A percentile compares a stretch with the other conserved stretches of the same genome.
These are phyloP conservation scores for Nannochloris sp. DNA, from an alignment of 139 green algal genomes.

Conservation along the genomic window DNA sequence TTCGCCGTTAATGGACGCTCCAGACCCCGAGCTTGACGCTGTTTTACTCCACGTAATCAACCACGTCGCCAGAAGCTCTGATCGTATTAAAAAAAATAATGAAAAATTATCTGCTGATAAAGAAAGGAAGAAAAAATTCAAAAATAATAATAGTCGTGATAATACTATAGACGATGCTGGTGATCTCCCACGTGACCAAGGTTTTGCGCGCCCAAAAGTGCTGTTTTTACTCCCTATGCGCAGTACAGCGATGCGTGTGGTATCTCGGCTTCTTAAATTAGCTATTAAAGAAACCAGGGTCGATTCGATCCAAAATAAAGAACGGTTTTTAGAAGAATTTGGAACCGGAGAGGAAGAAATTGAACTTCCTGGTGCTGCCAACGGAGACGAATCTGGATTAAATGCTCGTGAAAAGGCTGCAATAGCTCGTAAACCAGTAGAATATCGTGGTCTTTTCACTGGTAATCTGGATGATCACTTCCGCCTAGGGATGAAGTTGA, in stretches of 20 bases:
- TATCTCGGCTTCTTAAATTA: conserved; percentile 65
- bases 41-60: conserved; percentile 76
- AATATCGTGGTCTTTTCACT: conserved; percentile 74
- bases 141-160: too few species aligned
- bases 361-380: background rate
- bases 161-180: background rate
- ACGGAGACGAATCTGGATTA: conserved; percentile 6
- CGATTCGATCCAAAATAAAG: conserved; percentile 70
- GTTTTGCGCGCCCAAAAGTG: conserved; percentile 81
- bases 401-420: conserved; percentile 11
- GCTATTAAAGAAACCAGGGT: conserved; percentile 64
- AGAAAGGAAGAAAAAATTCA: too few species aligned
- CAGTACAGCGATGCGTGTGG: conserved; percentile 55
- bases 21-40: conserved; percentile 52
- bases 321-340: conserved; percentile 83
- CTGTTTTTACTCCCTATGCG: conserved; percentile 85
- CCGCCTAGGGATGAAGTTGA: conserved; percentile 89
- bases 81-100: conserved; percentile 84
- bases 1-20: background rate
- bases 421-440: conserved; percentile 51
- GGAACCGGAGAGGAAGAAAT: conserved; percentile 31
- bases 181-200: conserved; percentile 63
- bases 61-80: conserved; percentile 69
- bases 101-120: conserved; percentile 21
- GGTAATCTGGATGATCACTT: conserved; percentile 97